These are phyloP conservation scores for Amyloporia xantha DNA, from an alignment of 768 basidiomycete species.

Conservation along the genomic window DNA sequence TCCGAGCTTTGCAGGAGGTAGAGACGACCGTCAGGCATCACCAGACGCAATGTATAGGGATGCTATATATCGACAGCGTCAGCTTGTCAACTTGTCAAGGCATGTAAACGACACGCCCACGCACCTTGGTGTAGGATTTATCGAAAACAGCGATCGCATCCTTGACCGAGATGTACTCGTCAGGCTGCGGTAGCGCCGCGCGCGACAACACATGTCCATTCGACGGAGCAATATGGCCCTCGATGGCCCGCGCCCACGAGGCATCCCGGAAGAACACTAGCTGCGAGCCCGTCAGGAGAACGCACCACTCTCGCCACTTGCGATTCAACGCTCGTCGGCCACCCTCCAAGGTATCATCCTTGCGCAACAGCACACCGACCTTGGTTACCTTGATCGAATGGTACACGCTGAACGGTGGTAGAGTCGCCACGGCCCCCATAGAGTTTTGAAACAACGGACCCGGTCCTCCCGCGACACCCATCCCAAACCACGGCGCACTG, in stretches of 20 bases:
- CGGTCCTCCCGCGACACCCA: slow-evolving; percentile 31
- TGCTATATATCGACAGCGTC: slow-evolving; percentile 31
- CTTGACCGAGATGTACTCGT: slow-evolving; percentile 76
- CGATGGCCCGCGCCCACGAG: slow-evolving; percentile 43
- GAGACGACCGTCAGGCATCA: slow-evolving; percentile 71
- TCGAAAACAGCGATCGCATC: slow-evolving; percentile 80
- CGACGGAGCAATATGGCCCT: slow-evolving; percentile 34
- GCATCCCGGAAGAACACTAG: slow-evolving; percentile 83
- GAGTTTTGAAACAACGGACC: slow-evolving; percentile 24
- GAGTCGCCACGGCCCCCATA: slow-evolving; percentile 22
- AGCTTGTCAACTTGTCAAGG: background rate
- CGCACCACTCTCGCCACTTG: slow-evolving; percentile 86
- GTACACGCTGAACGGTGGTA: slow-evolving; percentile 23
- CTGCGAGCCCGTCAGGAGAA: slow-evolving; percentile 85
- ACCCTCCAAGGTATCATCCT: slow-evolving; percentile 70
- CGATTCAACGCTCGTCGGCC: slow-evolving; percentile 69
- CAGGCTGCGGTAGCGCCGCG: slow-evolving; percentile 56
- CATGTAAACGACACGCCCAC: slow-evolving; percentile 11
- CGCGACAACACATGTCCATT: slow-evolving; percentile 32
- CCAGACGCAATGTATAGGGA: slow-evolving; percentile 68
- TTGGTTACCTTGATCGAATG: slow-evolving; percentile 68
- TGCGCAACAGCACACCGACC: slow-evolving; percentile 73
- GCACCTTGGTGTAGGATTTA: slow-evolving; percentile 67
- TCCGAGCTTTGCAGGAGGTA: slow-evolving; percentile 70
- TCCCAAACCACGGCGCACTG: slow-evolving; percentile 35